Evolutionary conservation across 164 flowering plant species (phyloP), one percentile per base, ranked within the genome.

Genomic region (Vitis cinerea): DNA sequence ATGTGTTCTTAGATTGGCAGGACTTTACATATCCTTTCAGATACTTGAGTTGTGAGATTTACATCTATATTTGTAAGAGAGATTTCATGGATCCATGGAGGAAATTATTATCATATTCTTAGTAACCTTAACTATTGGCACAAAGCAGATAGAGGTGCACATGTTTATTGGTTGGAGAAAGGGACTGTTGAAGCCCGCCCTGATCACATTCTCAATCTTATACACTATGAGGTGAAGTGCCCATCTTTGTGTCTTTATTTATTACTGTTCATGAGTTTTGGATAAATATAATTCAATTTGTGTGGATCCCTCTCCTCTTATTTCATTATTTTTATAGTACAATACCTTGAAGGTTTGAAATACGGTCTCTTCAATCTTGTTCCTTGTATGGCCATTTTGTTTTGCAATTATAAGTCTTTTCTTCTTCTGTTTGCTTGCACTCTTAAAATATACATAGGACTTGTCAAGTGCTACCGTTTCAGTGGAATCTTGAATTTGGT

Each of bases 21-120:
- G 97, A 73, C 97, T 95, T 73, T 94, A 94, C 70, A 94, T 94
- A 94, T 94, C 99, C 99, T 90, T 76, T 47, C 9, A 37, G 49
- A 56, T 10, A 54, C 50, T 16, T 47, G 12, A 8, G n/a, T 16
- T 15, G 2, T 59, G 52, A 23, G 12, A 51, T 50, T 23, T 31
- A 14, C 27, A 58, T 53, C 9, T 47, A 60, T 3, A 71, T 0
- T n/a, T 62, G 31, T 27, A 48, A 15, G 49, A 29, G 4, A 37
- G 5, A 65, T 49, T 30, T 66, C 54, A 15, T 29, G n/a, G 10
- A 57, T 23, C 50, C 13, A 8, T 17, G 37, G 50, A 52, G 62
- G 11, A n/a, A 27, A 44, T 37, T 2, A 2, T n/a, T 17, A 51
- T 12, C 9, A 58, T 16, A 48, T 62, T 49, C 61, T 15, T 65